These are phyloP conservation scores for Acephala macrosclerotiorum DNA, from an alignment of 2,329 filamentous ascomycete genomes.

Conservation along the genomic window DNA sequence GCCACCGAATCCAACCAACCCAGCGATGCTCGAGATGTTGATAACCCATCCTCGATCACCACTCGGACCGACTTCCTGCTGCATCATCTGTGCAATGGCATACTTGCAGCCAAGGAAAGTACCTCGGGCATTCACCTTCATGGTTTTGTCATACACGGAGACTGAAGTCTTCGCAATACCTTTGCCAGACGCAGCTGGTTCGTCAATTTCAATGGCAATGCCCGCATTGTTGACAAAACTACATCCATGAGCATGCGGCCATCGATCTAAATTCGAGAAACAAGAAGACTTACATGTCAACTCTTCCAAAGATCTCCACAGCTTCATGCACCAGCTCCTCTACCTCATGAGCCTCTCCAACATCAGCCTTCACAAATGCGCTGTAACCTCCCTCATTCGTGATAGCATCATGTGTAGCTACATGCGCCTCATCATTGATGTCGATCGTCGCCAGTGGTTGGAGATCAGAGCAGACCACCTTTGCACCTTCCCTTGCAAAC, in stretches of 20 bases:
- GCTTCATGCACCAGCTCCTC: constrained; percentile 5
- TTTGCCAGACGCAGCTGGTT: background rate
- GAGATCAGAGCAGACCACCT: constrained; percentile 9
- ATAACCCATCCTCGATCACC: constrained; percentile 20
- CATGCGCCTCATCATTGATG: background rate
- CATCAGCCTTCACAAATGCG: background rate
- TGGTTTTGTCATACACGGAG: background rate
- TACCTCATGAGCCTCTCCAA: background rate
- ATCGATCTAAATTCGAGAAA: background rate
- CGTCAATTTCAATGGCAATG: constrained; percentile 7
- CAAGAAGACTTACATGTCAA: constrained; percentile 4
- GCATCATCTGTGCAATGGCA: constrained; percentile 17
- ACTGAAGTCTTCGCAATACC: background rate
- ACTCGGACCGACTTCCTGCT: constrained; percentile 2
- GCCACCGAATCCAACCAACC: constrained; percentile 3
- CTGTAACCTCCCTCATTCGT: background rate
- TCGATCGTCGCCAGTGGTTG: background rate
- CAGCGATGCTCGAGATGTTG: constrained; percentile 10
- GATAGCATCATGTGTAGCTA: background rate
- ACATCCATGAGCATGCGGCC: too few species aligned
- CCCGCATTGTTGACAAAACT: constrained; percentile 16
- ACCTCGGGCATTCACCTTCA: constrained; percentile 9
- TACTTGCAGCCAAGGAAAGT: constrained; percentile 10
- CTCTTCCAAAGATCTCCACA: constrained; percentile 2
- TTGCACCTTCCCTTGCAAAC: constrained; percentile 5